Evolutionary conservation across 495 filamentous ascomycete genomes (phyloP), one percentile per base, ranked within the genome.

Genomic region (Neurospora hispaniola): DNA sequence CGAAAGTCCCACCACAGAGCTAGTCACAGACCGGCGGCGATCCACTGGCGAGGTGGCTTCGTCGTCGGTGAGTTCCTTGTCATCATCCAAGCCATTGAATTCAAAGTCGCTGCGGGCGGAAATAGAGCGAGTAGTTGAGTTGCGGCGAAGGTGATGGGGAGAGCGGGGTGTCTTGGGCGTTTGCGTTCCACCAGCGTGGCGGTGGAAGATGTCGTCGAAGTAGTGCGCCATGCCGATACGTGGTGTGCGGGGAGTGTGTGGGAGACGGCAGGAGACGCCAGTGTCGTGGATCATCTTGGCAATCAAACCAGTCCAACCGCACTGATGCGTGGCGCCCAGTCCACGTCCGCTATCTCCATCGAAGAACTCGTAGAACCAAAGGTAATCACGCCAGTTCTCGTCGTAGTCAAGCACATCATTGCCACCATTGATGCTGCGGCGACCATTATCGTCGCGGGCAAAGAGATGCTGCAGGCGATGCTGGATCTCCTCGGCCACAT

Each of bases 311-410:
- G 95, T 97, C 96, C 96, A 98, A 6, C 95, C 95, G 74, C 93
- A 97, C 80, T 98, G 95, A 81, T 98, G 96, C 68, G 92, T 96
- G 31, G 95, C 93, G 71, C 95, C 95, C 9, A 98, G 85, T 7
- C 96, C 95, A 70, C 93, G 90, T 18, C 96, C 95, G 38, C 85
- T 90, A 78, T 98, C 96, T 39, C 93, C 95, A 76, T 98, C 94
- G 77, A 98, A 98, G 84, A 96, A 98, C 80, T 98, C 95, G 78
- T 97, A 91, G 86, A 96, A 98, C 91, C 93, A 97, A 73, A 98
- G 82, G 76, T 97, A 88, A 78, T 98, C 94, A 79, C 89, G 93
- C 95, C 95, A 98, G 81, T 97, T 84, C 31, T 92, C 89, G 80
- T 98, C 93, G 74, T 90, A 96, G 82, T 98, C 93, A 42, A 98